These are phyloP conservation scores for Raffaelea ambrosiae DNA, from an alignment of 2,329 filamentous ascomycete genomes.

Conservation along the genomic window DNA sequence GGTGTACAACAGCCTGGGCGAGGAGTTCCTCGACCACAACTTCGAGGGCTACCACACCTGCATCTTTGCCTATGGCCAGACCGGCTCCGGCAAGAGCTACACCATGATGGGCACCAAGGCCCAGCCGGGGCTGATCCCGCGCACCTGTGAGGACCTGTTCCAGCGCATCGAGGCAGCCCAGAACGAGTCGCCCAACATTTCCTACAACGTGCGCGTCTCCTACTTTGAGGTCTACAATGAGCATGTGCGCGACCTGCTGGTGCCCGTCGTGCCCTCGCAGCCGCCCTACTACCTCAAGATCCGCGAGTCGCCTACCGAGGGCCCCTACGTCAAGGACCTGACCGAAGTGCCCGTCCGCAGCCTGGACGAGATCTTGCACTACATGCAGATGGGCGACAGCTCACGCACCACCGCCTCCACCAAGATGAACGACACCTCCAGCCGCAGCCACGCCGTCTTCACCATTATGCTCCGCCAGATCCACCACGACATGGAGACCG, in stretches of 20 bases:
- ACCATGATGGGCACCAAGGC: conserved; percentile 99
- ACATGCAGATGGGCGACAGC: conserved; percentile 83
- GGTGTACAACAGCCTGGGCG: conserved; percentile 79
- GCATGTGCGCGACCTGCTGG: conserved; percentile 81
- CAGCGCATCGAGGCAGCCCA: conserved; percentile 63
- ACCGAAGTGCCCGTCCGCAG: conserved; percentile 79
- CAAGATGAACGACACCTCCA: conserved; percentile 99
- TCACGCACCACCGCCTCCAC: conserved; percentile 87
- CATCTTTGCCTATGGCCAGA: conserved; percentile 98
- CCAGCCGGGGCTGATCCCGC: conserved; percentile 90
- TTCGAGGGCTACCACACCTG: conserved; percentile 99
- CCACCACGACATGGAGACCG: conserved; percentile 92
- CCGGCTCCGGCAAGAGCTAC: conserved; percentile 96
- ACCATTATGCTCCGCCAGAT: conserved; percentile 98
- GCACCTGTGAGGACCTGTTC: conserved; percentile 98
- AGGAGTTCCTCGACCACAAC: conserved; percentile 90
- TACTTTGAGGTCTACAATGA: conserved; percentile 99
- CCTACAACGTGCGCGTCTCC: conserved; percentile 93
- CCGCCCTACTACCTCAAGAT: conserved; percentile 89
- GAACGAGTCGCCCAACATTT: conserved; percentile 57
- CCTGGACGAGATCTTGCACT: conserved; percentile 76
- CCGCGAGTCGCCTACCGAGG: conserved; percentile 93
- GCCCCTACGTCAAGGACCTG: conserved; percentile 95
- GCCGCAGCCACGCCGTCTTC: conserved; percentile 93
- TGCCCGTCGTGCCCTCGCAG: conserved; percentile 37